phyloP scores from a whole-genome alignment of 352 stramenopile genomes.

The Globisporangium splendens region DNA sequence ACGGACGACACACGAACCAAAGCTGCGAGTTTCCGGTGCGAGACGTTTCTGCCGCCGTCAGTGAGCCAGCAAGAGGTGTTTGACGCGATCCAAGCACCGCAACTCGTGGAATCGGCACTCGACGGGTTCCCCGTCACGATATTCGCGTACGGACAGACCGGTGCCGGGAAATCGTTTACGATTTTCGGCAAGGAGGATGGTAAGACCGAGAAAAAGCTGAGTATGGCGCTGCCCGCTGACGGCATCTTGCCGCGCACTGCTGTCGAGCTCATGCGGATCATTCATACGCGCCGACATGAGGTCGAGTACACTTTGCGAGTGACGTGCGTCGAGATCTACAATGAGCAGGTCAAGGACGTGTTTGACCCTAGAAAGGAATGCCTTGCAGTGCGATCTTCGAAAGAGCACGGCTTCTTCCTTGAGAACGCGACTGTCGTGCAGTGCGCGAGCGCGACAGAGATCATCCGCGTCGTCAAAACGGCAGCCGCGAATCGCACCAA shows the following conservation, averaged over 20 bases:
- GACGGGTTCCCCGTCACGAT: slow-evolving; percentile 70
- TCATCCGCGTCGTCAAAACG: slow-evolving; percentile 59
- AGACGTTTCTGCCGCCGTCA: slow-evolving; percentile 39
- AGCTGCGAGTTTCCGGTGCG: slow-evolving; percentile 62
- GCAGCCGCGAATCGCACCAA: slow-evolving; percentile 59
- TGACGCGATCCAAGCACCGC: slow-evolving; percentile 30
- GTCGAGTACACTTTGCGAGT: slow-evolving; percentile 61
- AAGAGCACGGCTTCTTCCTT: slow-evolving; percentile 64
- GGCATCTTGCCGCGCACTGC: slow-evolving; percentile 54
- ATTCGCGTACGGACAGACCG: slow-evolving; percentile 74
- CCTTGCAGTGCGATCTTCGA: slow-evolving; percentile 50
- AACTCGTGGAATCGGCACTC: slow-evolving; percentile 48
- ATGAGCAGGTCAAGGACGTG: slow-evolving; percentile 62
- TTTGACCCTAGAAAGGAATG: slow-evolving; percentile 62
- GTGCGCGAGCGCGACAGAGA: slow-evolving; percentile 48
- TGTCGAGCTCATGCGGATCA: slow-evolving; percentile 45
- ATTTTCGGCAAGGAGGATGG: slow-evolving; percentile 69
- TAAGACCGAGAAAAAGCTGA: slow-evolving; percentile 22
- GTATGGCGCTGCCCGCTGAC: slow-evolving; percentile 25
- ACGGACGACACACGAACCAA: slow-evolving; percentile 23
- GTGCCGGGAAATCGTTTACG: slow-evolving; percentile 68
- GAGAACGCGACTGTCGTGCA: slow-evolving; percentile 71
- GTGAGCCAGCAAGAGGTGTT: slow-evolving; percentile 56
- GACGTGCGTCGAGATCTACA: slow-evolving; percentile 80
- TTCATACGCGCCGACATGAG: slow-evolving; percentile 29